Base-by-base conservation (phyloP, 129 eudicot genomes). In the Kitagawia praeruptora region DNA sequence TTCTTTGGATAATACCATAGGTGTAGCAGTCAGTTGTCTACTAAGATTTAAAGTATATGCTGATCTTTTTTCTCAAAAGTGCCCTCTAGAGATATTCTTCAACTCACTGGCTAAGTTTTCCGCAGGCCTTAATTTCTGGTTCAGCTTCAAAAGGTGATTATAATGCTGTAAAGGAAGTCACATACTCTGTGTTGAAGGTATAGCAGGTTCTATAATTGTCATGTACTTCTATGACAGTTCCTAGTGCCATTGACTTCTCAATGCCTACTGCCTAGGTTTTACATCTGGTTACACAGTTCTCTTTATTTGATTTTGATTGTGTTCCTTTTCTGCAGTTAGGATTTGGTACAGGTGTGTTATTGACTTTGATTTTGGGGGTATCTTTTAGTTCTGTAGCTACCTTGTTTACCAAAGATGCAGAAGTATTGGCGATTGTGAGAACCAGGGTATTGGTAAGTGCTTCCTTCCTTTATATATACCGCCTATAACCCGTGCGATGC, bases 41-140 rank as follows among this genome's bases (percentile, higher is more conserved):
- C 40, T 21, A 19, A 54, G 8, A 54, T 54, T 19, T 54, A 19
- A 54, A 54, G 0, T 19, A 54, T 18, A 51, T 21, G 34, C 1
- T 51, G 21, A 41, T 54, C 69, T 53, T 76, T 16, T 25, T 23
- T 31, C 81, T 78, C 45, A 47, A n/a, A 19, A 13, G 15, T 23
- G 31, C 42, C 5, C 69, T 40, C 15, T 51, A 1, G 34, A 8
- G 73, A n/a, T 61, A 37, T 64, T 12, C 54, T 41, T 37, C 11
- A 46, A 54, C 19, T 58, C 8, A 6, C 78, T 10, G 70, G 40
- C 56, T 85, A 70, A 77, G 23, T 45, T 75, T 83, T 80, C 54
- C 51, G 54, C 83, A 95, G 98, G 94, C 98, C 64, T 78, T 95
- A 89, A 84, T 95, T 85, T 96, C 97, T 58, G 86, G 88, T 83